A percentile compares a stretch with the other conserved stretches of the same genome.
Evolutionary conservation across 148 eudicot genomes (phyloP).

Genomic region (Polygonum aviculare): DNA sequence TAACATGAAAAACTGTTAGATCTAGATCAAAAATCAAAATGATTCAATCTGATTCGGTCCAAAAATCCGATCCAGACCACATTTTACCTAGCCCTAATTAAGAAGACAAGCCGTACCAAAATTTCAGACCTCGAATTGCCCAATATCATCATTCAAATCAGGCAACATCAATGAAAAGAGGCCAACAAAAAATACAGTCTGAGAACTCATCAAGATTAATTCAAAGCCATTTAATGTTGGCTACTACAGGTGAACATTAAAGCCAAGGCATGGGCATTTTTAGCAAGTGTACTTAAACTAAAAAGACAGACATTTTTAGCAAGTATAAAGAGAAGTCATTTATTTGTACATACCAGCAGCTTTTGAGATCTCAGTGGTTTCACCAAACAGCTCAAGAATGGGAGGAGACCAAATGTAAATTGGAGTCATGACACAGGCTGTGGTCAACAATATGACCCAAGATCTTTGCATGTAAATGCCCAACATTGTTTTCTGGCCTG

Average conservation of each 20-base stretch:
- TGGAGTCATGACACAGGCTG: constrained; percentile 15
- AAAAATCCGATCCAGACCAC: too few species aligned
- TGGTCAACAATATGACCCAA: constrained; percentile 33
- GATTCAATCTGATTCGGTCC: too few species aligned
- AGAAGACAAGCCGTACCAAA: too few species aligned
- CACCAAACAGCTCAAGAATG: constrained; percentile 20
- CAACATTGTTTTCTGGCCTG: constrained; percentile 35
- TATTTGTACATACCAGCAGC: constrained; percentile 14
- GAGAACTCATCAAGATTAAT: neutral
- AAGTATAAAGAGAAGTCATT: too few species aligned
- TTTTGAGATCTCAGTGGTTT: constrained; percentile 16
- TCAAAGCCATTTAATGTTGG: neutral
- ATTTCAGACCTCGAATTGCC: too few species aligned
- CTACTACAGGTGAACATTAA: neutral
- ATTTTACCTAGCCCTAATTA: too few species aligned
- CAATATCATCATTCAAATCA: neutral
- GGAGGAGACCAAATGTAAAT: constrained; percentile 33
- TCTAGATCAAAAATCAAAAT: too few species aligned
- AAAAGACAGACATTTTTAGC: too few species aligned
- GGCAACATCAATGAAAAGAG: neutral
- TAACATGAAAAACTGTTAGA: too few species aligned
- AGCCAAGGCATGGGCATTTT: too few species aligned
- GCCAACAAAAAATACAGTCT: neutral
- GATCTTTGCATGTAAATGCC: constrained; percentile 56
- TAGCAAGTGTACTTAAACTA: too few species aligned